Evolutionary conservation across 352 stramenopile genomes (phyloP), one percentile per base, ranked within the genome.

Genomic region (Globisporangium paroecandrum): DNA sequence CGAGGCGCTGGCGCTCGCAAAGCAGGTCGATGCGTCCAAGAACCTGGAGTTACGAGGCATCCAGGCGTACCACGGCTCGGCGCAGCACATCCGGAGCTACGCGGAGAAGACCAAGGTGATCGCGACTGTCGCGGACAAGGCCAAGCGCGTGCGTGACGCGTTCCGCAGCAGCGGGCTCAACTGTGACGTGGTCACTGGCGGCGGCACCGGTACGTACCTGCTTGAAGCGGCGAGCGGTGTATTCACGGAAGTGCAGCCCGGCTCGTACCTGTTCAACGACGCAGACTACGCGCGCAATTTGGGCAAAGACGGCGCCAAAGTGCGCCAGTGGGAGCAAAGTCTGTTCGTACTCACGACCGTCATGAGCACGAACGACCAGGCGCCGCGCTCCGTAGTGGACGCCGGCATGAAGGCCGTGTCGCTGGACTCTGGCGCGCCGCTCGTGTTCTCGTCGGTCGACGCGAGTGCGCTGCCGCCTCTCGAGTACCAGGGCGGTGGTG

Each of bases 231-330:
- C 70, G 18, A 89, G 75, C 54, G 81, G 78, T 24, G 75, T 90
- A 20, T 93, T 91, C 61, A 92, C 81, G 0, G 86, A 94, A 62
- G 78, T 94, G 58, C 84, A 94, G 71, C 86, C 86, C 0, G 86
- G 86, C 3, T 91, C 81, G 58, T 94, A 89, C 69, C 67, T 90
- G 25, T 89, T 94, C 70, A 90, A 89, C 68, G 86, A 94, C 69
- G 81, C 76, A 27, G 82, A 93, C 71, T 93, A 94, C 62, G 72
- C 78, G 2, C 66, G 72, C 34, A 94, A 93, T 53, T 46, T 80
- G 1, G 78, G 64, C n/a, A 54, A 69, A 15, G 71, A 82, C 65
- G 82, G 81, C 27, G 41, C 73, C 22, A 64, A 69, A 18, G 79
- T 85, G 12, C 66, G 69, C 4, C 69, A 85, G 34, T 91, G 83